These are phyloP conservation scores for Saccharomyces pastorianus DNA, from an alignment of 1,139 yeast species.

Conservation along the genomic window DNA sequence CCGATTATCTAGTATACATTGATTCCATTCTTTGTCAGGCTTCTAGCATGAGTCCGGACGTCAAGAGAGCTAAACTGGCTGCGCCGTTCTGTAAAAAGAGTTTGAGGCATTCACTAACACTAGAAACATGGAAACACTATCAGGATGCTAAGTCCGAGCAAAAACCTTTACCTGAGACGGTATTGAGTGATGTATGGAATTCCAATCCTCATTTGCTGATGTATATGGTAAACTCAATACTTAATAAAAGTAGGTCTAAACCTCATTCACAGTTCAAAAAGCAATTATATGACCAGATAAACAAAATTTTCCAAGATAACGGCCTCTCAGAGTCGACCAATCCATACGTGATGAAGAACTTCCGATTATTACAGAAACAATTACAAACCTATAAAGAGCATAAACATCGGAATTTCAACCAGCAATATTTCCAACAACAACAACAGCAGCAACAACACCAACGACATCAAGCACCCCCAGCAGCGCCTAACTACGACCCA, in stretches of 20 bases:
- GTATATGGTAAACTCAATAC: constrained; percentile 15
- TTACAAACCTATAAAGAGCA: constrained; percentile 24
- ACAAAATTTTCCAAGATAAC: constrained; percentile 20
- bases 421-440: constrained; percentile 35
- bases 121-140: constrained; percentile 10
- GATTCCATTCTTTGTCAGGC: constrained; percentile 24
- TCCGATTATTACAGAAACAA: constrained; percentile 10
- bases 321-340: constrained; percentile 15
- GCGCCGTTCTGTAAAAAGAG: constrained; percentile 17
- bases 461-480: constrained; percentile 38
- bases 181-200: constrained; percentile 23
- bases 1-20: constrained; percentile 18
- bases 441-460: constrained; percentile 49
- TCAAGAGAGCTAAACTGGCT: constrained; percentile 6
- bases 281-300: constrained; percentile 15
- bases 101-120: constrained; percentile 13
- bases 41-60: constrained; percentile 8
- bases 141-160: constrained; percentile 4
- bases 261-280: constrained; percentile 4
- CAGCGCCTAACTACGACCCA: constrained; percentile 31
- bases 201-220: constrained; percentile 24
- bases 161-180: constrained; percentile 14
- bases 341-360: constrained; percentile 12
- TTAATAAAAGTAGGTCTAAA: constrained; percentile 9
- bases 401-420: constrained; percentile 32